Percentiles rank a stretch among this genome's conserved stretches.
These are phyloP conservation scores for Ogataea naganishii DNA, from an alignment of 805 yeast species.

Conservation along the genomic window DNA sequence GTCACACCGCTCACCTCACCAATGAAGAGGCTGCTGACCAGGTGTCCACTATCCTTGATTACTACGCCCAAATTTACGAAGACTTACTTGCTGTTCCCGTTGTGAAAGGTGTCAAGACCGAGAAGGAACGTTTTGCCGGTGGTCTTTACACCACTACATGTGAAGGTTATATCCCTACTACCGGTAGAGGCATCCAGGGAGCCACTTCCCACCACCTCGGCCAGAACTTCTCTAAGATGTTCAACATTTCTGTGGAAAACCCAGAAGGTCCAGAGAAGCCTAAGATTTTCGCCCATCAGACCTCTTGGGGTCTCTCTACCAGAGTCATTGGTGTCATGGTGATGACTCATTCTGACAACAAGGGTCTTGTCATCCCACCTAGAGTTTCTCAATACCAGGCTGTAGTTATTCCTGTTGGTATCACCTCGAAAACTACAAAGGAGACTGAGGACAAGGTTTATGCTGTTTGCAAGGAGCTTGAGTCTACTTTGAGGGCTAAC, in stretches of 20 bases:
- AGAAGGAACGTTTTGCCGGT: conserved; percentile 98
- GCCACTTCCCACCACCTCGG: conserved; percentile 98
- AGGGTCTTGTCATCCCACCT: conserved; percentile 97
- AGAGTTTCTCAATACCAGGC: conserved; percentile 90
- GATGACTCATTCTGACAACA: conserved; percentile 97
- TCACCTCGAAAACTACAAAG: conserved; percentile 76
- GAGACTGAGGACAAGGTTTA: conserved; percentile 66
- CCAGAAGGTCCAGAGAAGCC: conserved; percentile 86
- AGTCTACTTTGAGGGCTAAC: conserved; percentile 44
- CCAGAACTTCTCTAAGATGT: conserved; percentile 97
- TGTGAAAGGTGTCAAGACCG: conserved; percentile 89
- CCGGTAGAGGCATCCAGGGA: conserved; percentile 99
- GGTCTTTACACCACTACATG: conserved; percentile 91
- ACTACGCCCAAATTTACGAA: conserved; percentile 77
- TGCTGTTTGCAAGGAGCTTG: conserved; percentile 64
- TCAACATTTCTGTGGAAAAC: conserved; percentile 88
- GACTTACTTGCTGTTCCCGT: conserved; percentile 97
- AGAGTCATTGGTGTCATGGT: conserved; percentile 99
- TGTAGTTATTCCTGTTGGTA: conserved; percentile 90
- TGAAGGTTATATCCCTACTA: conserved; percentile 95
- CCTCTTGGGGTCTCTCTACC: conserved; percentile 98
- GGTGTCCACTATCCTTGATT: conserved; percentile 78
- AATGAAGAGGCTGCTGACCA: conserved; percentile 73
- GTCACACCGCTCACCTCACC: conserved; percentile 95
- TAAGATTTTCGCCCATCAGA: conserved; percentile 85